phyloP scores from a whole-genome alignment of 169 alveolate species.

The Perkinsus marinus region DNA sequence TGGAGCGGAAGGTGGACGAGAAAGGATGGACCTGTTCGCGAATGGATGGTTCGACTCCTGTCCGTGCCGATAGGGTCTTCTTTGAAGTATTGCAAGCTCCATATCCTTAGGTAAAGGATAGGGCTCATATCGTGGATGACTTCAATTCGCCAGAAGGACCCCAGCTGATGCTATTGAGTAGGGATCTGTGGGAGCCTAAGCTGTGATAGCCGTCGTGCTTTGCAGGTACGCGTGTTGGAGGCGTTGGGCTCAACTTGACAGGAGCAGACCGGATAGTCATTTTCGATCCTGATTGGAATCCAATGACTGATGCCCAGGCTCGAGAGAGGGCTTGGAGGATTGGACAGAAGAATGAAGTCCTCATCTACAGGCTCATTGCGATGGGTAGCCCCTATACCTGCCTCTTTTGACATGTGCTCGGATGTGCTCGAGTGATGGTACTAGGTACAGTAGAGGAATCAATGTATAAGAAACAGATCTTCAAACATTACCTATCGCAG shows the following conservation, averaged over 20 bases:
- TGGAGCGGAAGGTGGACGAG: constrained; percentile 9
- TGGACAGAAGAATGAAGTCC: constrained; percentile 67
- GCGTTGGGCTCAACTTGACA: constrained; percentile 60
- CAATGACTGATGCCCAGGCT: constrained; percentile 59
- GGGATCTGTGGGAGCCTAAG: not conserved
- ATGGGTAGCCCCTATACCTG: too few species aligned
- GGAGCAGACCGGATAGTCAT: constrained; percentile 64
- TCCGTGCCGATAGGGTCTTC: not conserved
- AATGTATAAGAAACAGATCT: constrained; percentile 49
- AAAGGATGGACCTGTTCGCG: constrained; percentile 12
- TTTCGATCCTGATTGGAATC: constrained; percentile 77
- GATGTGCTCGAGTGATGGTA: too few species aligned
- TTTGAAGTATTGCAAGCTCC: not conserved
- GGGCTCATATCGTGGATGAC: not conserved
- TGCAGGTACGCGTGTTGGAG: constrained; percentile 67
- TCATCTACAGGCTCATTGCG: constrained; percentile 59
- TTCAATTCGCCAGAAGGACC: not conserved
- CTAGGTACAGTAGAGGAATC: constrained; percentile 56
- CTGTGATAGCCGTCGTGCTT: not conserved
- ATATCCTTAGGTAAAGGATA: not conserved
- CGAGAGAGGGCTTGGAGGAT: constrained; percentile 70
- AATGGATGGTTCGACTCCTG: constrained; percentile 32
- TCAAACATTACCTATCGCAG: constrained; percentile 45
- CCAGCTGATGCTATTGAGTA: not conserved
- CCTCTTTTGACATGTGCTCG: too few species aligned